phyloP scores from a whole-genome alignment of 306 rosid species.

The Corylus heterophylla region DNA sequence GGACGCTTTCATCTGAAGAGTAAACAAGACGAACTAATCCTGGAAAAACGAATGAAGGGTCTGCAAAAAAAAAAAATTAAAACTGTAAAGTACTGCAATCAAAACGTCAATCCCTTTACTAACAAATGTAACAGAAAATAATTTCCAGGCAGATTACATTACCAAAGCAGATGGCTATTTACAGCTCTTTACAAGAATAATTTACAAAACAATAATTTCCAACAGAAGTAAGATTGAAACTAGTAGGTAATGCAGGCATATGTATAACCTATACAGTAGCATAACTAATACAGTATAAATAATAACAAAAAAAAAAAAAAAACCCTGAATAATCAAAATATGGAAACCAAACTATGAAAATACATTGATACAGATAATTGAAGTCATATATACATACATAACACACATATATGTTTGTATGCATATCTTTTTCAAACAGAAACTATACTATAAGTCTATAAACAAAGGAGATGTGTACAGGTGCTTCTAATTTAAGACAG shows the following conservation, averaged over 20 bases:
- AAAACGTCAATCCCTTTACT: neutral
- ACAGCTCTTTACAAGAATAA: neutral
- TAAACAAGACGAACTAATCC: slow-evolving; percentile 60
- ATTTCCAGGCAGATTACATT: neutral
- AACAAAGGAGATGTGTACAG: neutral
- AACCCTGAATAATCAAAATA: neutral
- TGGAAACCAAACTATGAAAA: neutral
- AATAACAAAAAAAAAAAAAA: neutral
- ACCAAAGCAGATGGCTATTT: neutral
- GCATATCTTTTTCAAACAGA: neutral
- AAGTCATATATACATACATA: neutral
- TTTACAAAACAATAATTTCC: neutral
- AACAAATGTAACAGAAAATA: neutral
- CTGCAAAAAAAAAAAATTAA: slow-evolving; percentile 49
- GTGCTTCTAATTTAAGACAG: neutral
- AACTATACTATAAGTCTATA: neutral
- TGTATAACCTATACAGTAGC: neutral
- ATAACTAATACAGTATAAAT: neutral
- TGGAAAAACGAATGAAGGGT: slow-evolving; percentile 67
- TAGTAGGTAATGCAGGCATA: neutral
- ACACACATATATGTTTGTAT: neutral
- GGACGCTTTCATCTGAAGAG: slow-evolving; percentile 51
- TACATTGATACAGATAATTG: neutral
- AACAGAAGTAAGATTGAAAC: neutral
- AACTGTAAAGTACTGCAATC: slow-evolving; percentile 14